Conservation (phyloP, 108 stramenopile species). For the Cyclotella baltica region DNA sequence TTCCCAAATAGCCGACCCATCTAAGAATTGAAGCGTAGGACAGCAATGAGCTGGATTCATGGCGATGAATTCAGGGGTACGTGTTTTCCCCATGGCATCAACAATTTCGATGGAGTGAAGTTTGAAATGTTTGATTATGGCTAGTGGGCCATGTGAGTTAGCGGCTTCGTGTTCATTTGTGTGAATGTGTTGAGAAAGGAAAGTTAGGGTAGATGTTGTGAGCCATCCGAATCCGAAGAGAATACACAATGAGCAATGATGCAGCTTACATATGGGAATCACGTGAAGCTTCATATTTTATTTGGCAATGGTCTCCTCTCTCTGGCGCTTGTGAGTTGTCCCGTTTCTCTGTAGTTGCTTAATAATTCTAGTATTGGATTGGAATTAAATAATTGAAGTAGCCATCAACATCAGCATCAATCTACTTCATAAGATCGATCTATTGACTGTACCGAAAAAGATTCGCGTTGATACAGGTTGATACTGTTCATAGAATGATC, state of each 20-base stretch:
- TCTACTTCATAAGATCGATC: too few species aligned
- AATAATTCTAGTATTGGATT: neutral
- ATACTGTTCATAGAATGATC: too few species aligned
- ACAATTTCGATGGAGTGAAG: conserved; percentile 30
- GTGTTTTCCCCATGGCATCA: conserved; percentile 54
- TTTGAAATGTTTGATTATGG: conserved; percentile 39
- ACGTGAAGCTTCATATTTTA: conserved; percentile 41
- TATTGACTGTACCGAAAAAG: too few species aligned
- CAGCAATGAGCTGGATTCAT: conserved; percentile 51
- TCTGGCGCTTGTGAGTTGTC: too few species aligned
- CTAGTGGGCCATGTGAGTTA: conserved; percentile 49
- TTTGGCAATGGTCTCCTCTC: too few species aligned
- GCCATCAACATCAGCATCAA: too few species aligned
- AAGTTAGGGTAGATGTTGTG: neutral
- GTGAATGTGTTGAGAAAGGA: neutral
- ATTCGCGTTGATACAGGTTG: too few species aligned
- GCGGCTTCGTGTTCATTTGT: conserved; percentile 24
- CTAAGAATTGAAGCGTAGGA: conserved; percentile 48
- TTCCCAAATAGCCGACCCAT: conserved; percentile 51
- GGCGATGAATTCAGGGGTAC: conserved; percentile 53
- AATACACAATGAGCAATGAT: neutral
- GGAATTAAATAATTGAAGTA: neutral
- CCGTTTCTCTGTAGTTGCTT: neutral
- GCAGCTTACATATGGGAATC: conserved; percentile 32
- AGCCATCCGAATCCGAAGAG: neutral